Conservation (phyloP, 139 green algal species). For the Mesostigma viride region DNA sequence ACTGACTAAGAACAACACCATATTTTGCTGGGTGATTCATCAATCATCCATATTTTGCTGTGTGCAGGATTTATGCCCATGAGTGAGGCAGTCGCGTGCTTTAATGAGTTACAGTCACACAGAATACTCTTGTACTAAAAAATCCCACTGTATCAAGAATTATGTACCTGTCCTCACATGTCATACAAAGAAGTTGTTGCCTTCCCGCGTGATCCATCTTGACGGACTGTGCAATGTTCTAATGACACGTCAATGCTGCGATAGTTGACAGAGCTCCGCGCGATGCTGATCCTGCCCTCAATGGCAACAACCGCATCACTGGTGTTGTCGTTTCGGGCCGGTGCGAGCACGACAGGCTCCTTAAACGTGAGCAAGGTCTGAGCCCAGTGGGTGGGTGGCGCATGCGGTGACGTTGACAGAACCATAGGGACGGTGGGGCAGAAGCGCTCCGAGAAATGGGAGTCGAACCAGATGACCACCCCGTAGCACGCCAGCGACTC, state of each 20-base stretch:
- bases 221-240: slow-evolving; percentile 3
- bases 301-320: neutral
- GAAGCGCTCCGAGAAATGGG: slow-evolving; percentile 66
- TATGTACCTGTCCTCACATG: too few species aligned
- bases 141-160: too few species aligned
- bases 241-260: slow-evolving; percentile 33
- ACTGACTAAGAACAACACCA: too few species aligned
- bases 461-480: slow-evolving; percentile 93
- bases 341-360: slow-evolving; percentile 38
- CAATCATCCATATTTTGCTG: too few species aligned
- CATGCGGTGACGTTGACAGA: slow-evolving; percentile 66
- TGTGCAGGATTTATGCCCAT: too few species aligned
- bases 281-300: slow-evolving; percentile 28
- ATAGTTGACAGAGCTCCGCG: slow-evolving; percentile 2
- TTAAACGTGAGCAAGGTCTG: slow-evolving; percentile 68
- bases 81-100: too few species aligned
- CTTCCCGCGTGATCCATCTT: neutral
- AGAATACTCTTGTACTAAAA: too few species aligned
- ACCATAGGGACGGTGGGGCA: slow-evolving; percentile 56
- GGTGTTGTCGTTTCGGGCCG: neutral
- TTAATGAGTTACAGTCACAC: too few species aligned
- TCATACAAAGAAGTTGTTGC: slow-evolving; percentile 26
- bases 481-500: slow-evolving; percentile 20
- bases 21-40: too few species aligned
- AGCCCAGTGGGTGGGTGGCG: slow-evolving; percentile 73